Evolutionary conservation across 2,329 filamentous ascomycete genomes (phyloP).

Genomic region (Paradendryphiella salina): DNA sequence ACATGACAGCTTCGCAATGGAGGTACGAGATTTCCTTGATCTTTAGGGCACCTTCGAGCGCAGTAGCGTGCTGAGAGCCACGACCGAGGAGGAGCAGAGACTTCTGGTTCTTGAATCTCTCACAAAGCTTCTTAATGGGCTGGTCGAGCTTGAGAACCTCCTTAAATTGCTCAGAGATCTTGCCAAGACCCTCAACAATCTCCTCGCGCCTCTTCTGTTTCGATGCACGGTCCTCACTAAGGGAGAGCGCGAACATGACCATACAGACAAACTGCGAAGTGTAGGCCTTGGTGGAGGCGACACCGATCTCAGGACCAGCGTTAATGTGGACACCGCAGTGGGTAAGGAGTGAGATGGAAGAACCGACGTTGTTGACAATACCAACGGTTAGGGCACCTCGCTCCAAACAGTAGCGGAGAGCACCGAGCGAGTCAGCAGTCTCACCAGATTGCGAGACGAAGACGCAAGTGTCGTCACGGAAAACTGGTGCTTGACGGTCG

Average conservation of each 20-base stretch:
- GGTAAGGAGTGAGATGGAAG: constrained; percentile 96
- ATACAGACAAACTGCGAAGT: constrained; percentile 99
- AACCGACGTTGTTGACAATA: constrained; percentile 98
- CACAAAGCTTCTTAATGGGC: constrained; percentile 90
- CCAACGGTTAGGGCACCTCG: constrained; percentile 95
- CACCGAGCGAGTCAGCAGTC: constrained; percentile 96
- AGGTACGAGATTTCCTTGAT: constrained; percentile 99
- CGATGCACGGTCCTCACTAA: constrained; percentile 94
- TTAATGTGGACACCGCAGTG: constrained; percentile 99
- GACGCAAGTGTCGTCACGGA: constrained; percentile 98
- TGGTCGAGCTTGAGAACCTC: constrained; percentile 88
- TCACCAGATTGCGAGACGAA: constrained; percentile 99
- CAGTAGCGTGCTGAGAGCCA: constrained; percentile 95
- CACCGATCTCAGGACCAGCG: constrained; percentile 96
- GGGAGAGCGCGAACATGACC: constrained; percentile 98
- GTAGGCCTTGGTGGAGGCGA: constrained; percentile 98
- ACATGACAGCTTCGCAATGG: constrained; percentile 99
- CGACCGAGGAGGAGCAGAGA: constrained; percentile 89
- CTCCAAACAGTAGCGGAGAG: constrained; percentile 96
- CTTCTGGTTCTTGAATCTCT: constrained; percentile 97
- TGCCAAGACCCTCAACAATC: constrained; percentile 90
- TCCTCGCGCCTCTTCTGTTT: constrained; percentile 90
- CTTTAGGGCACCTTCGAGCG: constrained; percentile 94
- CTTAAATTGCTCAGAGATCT: constrained; percentile 89
- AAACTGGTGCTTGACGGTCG: constrained; percentile 92